Base-by-base conservation (phyloP, 257 asterid species). In the Buddleja alternifolia region DNA sequence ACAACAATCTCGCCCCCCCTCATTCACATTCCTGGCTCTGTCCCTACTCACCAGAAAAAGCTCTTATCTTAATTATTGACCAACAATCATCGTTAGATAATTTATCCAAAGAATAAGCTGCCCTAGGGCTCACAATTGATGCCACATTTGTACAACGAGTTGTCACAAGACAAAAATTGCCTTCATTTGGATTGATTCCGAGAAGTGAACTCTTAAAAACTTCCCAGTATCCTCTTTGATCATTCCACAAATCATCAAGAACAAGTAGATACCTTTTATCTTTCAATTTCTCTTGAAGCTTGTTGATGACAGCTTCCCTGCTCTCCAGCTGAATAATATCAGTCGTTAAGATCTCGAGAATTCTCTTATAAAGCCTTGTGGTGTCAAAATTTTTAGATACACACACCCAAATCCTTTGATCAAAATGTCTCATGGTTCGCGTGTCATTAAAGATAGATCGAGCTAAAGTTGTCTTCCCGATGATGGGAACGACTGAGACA, bases 401-500 rank as follows among this genome's bases (percentile, higher is more conserved):
- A 40, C 74, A 60, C 0, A 66, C 73, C 78, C 78, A 75, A n/a
- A n/a, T n/a, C n/a, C n/a, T n/a, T n/a, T n/a, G n/a, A n/a, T n/a
- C n/a, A n/a, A n/a, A n/a, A n/a, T 48, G 23, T 3, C 0, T 14
- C 16, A 6, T 5, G 14, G 44, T 51, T 3, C 4, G 7, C 4
- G 47, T 66, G 19, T 65, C 10, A 0, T 53, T 46, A 8, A 41
- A 71, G 1, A 74, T 39, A 9, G 41, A 7, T 2, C 72, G 66
- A 46, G 74, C 77, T n/a, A 70, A 4, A 1, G 83, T 70, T 1
- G 83, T 74, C 45, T 74, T 70, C 2, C 80, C 83, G 4, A 69
- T 50, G 8, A 78, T 39, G 0, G 80, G 71, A 55, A 70, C 6
- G 8, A 78, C 59, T 1, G 65, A 20, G 15, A 72, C 3, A 2